Evolutionary conservation across 2,329 filamentous ascomycete genomes (phyloP).

Genomic region (Fusarium lateritium): DNA sequence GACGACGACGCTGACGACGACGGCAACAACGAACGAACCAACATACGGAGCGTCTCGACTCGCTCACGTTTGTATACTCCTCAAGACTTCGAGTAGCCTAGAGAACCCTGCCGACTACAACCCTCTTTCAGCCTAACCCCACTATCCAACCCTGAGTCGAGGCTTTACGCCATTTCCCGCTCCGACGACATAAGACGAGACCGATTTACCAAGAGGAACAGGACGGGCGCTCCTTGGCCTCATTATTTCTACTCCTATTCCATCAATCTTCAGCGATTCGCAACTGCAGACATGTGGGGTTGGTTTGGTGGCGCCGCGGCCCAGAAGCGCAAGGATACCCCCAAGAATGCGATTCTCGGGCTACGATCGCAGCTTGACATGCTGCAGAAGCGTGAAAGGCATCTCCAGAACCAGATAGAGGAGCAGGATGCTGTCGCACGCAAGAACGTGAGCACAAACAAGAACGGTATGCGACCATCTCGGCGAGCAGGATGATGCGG

Average conservation of each 20-base stretch:
- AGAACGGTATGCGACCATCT: conserved; percentile 77
- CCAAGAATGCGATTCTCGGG: conserved; percentile 95
- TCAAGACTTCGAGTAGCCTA: conserved; percentile 3
- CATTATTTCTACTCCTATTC: background rate
- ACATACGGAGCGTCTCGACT: background rate
- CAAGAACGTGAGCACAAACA: conserved; percentile 90
- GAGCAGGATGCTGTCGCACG: conserved; percentile 91
- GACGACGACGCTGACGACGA: conserved; percentile 43
- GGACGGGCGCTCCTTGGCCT: conserved; percentile 28
- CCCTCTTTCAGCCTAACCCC: conserved; percentile 47
- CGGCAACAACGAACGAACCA: conserved; percentile 31
- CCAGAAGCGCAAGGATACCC: conserved; percentile 91
- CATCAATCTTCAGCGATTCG: conserved; percentile 15
- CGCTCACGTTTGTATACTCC: background rate
- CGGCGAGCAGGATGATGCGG: conserved; percentile 20
- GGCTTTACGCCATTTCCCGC: conserved; percentile 45
- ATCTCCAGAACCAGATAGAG: conserved; percentile 91
- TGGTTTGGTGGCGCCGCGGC: conserved; percentile 91
- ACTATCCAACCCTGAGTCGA: conserved; percentile 44
- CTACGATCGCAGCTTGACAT: conserved; percentile 94
- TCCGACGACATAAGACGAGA: conserved; percentile 31
- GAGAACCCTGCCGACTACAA: conserved; percentile 2
- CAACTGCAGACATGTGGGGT: conserved; percentile 73
- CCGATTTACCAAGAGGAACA: conserved; percentile 28
- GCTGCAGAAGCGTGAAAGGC: conserved; percentile 95